Evolutionary conservation across 257 asterid species (phyloP).

Genomic region (Lycium ferocissimum): DNA sequence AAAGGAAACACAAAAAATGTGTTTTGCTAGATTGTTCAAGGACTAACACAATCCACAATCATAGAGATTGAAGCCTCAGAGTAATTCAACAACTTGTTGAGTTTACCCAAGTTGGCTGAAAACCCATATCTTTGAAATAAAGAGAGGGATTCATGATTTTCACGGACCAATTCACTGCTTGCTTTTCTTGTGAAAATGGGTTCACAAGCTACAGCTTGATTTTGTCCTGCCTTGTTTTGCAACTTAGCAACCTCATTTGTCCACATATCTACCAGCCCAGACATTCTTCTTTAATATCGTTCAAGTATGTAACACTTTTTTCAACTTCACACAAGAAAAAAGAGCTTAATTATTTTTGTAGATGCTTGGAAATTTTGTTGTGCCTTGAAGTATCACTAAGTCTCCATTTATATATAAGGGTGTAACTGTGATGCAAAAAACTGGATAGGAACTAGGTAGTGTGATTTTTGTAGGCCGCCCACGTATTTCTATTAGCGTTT

Average conservation of each 20-base stretch:
- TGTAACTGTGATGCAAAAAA: too few species aligned
- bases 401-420: too few species aligned
- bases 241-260: conserved; percentile 11
- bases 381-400: too few species aligned
- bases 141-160: background rate
- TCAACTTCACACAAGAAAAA: too few species aligned
- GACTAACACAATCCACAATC: too few species aligned
- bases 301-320: too few species aligned
- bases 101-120: too few species aligned
- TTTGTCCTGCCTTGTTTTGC: background rate
- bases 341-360: too few species aligned
- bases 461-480: background rate
- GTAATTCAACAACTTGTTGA: background rate
- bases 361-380: too few species aligned
- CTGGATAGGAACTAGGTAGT: too few species aligned
- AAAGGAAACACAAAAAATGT: background rate
- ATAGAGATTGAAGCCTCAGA: too few species aligned
- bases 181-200: background rate
- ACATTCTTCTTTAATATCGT: background rate
- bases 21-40: background rate
- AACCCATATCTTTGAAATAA: background rate
- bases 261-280: background rate
- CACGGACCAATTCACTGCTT: background rate
- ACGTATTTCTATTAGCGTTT: background rate
- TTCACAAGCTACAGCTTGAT: background rate